Percentiles rank a stretch among this genome's conserved stretches.
These are phyloP conservation scores for Conoideocrella luteorostrata DNA, from an alignment of 2,329 filamentous ascomycete species.

Conservation along the genomic window DNA sequence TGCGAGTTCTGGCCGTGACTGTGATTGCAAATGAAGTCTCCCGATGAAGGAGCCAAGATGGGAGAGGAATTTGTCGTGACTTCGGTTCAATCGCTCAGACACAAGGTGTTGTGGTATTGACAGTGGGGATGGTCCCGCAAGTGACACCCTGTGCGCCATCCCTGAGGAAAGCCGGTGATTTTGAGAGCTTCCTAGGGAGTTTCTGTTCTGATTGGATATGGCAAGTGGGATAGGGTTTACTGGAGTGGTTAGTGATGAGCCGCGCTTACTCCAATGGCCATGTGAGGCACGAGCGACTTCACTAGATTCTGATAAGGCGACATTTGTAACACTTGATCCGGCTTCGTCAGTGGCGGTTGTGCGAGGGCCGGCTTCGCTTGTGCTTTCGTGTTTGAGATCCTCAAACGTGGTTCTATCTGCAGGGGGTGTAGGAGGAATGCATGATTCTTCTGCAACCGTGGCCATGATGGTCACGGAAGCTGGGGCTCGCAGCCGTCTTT, in stretches of 20 bases:
- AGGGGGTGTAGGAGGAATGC: conserved; percentile 57
- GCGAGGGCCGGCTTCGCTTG: conserved; percentile 35
- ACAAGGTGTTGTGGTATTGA: conserved; percentile 66
- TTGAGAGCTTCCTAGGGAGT: conserved; percentile 30
- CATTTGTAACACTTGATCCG: conserved; percentile 18
- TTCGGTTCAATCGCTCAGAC: conserved; percentile 71
- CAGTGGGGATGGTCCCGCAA: conserved; percentile 59
- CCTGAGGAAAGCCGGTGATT: conserved; percentile 45
- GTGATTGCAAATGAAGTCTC: conserved; percentile 81
- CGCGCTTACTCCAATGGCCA: conserved; percentile 35
- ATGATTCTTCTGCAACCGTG: conserved; percentile 51
- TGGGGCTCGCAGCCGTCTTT: conserved; percentile 42
- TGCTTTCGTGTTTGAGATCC: conserved; percentile 23
- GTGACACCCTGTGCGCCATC: conserved; percentile 69
- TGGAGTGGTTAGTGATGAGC: conserved; percentile 38
- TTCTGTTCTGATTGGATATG: conserved; percentile 23
- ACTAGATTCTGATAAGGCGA: conserved; percentile 27
- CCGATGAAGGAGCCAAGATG: conserved; percentile 92
- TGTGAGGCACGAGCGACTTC: conserved; percentile 29
- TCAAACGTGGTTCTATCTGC: conserved; percentile 49
- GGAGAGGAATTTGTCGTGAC: conserved; percentile 83
- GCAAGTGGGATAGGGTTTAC: conserved; percentile 20
- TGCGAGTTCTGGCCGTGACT: conserved; percentile 77
- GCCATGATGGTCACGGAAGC: conserved; percentile 54
- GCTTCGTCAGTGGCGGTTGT: conserved; percentile 23